Evolutionary conservation across 2,329 filamentous ascomycete genomes (phyloP).

Genomic region (Cladophialophora immunda): DNA sequence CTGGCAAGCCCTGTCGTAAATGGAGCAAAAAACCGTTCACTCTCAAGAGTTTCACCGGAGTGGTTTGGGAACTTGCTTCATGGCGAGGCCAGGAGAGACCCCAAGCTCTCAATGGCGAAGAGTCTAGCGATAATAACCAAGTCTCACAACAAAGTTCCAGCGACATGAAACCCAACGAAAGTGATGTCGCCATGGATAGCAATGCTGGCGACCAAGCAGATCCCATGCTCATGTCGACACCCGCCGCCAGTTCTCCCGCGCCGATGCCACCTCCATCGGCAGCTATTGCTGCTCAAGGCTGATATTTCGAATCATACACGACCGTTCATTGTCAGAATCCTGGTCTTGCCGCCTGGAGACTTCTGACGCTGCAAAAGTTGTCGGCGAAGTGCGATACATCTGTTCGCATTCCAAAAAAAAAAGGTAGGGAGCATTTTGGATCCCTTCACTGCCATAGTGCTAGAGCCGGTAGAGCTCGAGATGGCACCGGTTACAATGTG

Average conservation of each 20-base stretch:
- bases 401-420: slow-evolving; percentile 2
- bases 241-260: slow-evolving; percentile 62
- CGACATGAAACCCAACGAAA: slow-evolving; percentile 65
- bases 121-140: slow-evolving; percentile 67
- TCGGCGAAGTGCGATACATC: background rate
- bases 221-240: slow-evolving; percentile 55
- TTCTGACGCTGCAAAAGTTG: slow-evolving; percentile 6
- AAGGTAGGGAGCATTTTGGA: slow-evolving; percentile 7
- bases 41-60: slow-evolving; percentile 92
- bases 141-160: slow-evolving; percentile 65
- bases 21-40: slow-evolving; percentile 86
- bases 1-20: slow-evolving; percentile 88
- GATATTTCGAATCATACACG: slow-evolving; percentile 9
- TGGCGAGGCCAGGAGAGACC: slow-evolving; percentile 73
- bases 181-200: slow-evolving; percentile 66
- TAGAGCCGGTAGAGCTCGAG: background rate
- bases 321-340: background rate
- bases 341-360: slow-evolving; percentile 1
- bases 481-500: slow-evolving; percentile 10
- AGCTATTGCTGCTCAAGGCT: slow-evolving; percentile 49
- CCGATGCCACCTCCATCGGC: slow-evolving; percentile 47
- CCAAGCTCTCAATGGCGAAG: slow-evolving; percentile 52
- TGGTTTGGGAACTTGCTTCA: slow-evolving; percentile 79
- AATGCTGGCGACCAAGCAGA: slow-evolving; percentile 58
- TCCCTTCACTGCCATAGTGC: background rate